Conservation (phyloP, 805 yeast species). For the Brettanomyces sp. region DNA sequence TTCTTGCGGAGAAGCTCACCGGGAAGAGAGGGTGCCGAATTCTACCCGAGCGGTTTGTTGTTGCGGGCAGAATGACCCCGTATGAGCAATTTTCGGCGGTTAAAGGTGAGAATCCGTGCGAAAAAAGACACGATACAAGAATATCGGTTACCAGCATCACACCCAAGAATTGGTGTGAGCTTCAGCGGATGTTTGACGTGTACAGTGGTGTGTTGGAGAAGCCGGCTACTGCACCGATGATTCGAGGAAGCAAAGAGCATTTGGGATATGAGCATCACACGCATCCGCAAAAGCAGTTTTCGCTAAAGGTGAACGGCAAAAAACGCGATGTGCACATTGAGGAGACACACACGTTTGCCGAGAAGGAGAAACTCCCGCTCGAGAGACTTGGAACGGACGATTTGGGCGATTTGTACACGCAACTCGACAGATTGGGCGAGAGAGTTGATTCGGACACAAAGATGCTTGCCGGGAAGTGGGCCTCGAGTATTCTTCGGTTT, state of each 20-base stretch:
- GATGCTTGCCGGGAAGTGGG: conserved; percentile 1
- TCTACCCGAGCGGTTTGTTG: not conserved
- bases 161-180: conserved; percentile 62
- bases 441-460: not conserved
- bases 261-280: conserved; percentile 2
- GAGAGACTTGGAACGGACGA: not conserved
- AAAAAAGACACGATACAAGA: conserved; percentile 17
- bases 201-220: conserved; percentile 27
- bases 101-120: not conserved
- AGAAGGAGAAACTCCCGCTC: not conserved
- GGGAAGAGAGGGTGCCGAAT: not conserved
- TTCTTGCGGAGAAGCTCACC: not conserved
- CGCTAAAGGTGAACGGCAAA: not conserved
- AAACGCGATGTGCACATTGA: conserved; percentile 2
- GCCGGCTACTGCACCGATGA: conserved; percentile 4
- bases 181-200: conserved; percentile 41
- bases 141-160: conserved; percentile 53
- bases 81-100: not conserved
- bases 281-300: conserved; percentile 5
- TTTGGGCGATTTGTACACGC: not conserved
- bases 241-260: conserved; percentile 6
- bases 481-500: conserved; percentile 28
- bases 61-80: not conserved
- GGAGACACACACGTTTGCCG: conserved; percentile 3
- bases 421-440: not conserved